Percentiles rank a stretch among this genome's conserved stretches.
phyloP scores from a whole-genome alignment of 345 rosid genomes.

The Melaleuca alternifolia region DNA sequence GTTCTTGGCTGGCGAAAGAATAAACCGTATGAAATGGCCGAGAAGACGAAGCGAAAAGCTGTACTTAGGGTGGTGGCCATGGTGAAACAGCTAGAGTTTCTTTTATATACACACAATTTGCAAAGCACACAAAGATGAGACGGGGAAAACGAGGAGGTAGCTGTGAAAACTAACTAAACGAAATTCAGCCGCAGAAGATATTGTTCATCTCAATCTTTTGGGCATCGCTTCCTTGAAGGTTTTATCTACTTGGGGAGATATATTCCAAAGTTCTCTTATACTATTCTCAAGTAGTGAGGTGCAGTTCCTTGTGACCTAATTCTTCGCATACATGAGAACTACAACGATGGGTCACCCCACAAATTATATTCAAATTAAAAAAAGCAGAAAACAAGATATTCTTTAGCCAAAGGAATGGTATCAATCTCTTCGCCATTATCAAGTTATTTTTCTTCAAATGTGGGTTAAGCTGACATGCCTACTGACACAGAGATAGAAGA shows the following conservation, averaged over 20 bases:
- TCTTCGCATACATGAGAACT: background rate
- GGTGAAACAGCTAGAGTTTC: background rate
- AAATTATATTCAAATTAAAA: background rate
- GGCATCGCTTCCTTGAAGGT: slow-evolving; percentile 37
- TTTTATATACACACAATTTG: background rate
- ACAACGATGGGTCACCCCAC: background rate
- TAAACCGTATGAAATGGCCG: slow-evolving; percentile 45
- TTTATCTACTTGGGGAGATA: slow-evolving; percentile 15
- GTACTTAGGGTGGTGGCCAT: slow-evolving; percentile 32
- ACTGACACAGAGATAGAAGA: slow-evolving; percentile 1
- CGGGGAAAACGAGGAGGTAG: background rate
- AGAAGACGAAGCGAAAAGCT: slow-evolving; percentile 41
- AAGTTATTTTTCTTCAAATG: slow-evolving; percentile 2
- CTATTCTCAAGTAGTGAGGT: background rate
- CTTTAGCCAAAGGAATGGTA: background rate
- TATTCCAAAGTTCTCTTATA: slow-evolving; percentile 28
- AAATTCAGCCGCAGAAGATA: slow-evolving; percentile 31
- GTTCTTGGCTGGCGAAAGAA: slow-evolving; percentile 41
- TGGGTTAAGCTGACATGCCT: slow-evolving; percentile 17
- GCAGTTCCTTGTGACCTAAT: slow-evolving; percentile 13
- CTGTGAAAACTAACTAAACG: background rate
- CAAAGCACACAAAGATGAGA: background rate
- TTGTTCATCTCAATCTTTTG: slow-evolving; percentile 13
- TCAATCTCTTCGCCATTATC: background rate
- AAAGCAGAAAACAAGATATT: background rate